Evolutionary conservation across 139 green algal genomes (phyloP).

Genomic region (Closterium sp.): DNA sequence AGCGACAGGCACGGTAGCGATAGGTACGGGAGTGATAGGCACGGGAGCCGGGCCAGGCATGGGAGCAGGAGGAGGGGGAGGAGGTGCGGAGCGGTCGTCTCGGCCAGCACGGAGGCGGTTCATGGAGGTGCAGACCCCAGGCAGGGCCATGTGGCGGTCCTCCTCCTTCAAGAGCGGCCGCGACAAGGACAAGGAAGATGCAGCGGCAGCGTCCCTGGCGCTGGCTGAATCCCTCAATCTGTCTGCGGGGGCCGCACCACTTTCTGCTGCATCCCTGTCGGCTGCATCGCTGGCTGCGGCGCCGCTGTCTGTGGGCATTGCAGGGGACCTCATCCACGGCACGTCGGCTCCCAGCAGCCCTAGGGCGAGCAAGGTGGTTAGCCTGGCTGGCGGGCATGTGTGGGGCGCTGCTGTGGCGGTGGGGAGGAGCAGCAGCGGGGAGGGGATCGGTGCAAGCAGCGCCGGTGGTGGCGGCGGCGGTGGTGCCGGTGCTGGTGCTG

Average conservation of each 20-base stretch:
- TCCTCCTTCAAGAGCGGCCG: not conserved
- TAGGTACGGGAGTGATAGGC: no score
- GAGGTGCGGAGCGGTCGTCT: not conserved
- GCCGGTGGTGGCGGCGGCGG: no score
- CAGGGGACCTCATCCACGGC: not conserved
- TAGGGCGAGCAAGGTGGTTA: not conserved
- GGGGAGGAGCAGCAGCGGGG: not conserved
- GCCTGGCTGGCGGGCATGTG: not conserved
- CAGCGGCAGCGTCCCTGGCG: not conserved
- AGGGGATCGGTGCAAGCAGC: not conserved
- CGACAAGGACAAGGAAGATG: not conserved
- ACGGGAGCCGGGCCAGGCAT: not conserved
- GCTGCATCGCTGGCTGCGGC: no score
- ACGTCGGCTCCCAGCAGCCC: not conserved
- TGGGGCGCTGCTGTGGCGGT: not conserved
- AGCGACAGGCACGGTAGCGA: no score
- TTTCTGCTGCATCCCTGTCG: no score
- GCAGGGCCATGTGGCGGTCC: not conserved
- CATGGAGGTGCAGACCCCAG: not conserved
- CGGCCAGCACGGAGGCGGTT: not conserved
- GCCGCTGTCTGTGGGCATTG: not conserved
- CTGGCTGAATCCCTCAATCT: no score
- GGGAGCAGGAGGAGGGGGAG: no score
- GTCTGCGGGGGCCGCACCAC: no score
- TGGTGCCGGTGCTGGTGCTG: not conserved